Percentiles rank a stretch among this genome's conserved stretches.
Conservation (phyloP, 1,284 basidiomycete genomes). For the Cryptococcus sp. region DNA sequence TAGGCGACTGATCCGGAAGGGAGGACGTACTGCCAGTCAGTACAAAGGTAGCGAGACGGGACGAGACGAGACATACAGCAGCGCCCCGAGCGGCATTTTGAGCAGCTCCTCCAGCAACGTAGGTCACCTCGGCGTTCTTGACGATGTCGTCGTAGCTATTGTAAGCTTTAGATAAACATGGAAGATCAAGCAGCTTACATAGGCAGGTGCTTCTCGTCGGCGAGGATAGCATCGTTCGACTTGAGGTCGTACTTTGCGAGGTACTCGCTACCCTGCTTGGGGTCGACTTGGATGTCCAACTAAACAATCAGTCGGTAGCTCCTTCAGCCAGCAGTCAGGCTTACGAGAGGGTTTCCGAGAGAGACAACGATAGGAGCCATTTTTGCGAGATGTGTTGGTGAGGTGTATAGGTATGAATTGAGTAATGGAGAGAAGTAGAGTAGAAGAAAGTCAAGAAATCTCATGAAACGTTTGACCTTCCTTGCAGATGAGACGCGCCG, state of each 20-base stretch:
- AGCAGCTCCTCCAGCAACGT: conserved; percentile 93
- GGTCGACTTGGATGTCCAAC: conserved; percentile 77
- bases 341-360: conserved; percentile 73
- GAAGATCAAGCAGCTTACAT: conserved; percentile 55
- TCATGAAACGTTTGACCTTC: background rate
- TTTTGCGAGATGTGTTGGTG: conserved; percentile 9
- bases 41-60: conserved; percentile 1
- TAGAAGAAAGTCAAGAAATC: background rate
- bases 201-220: conserved; percentile 76
- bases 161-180: background rate
- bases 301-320: conserved; percentile 9
- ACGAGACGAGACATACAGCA: conserved; percentile 66
- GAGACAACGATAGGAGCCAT: conserved; percentile 56
- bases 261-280: conserved; percentile 65
- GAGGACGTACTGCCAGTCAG: conserved; percentile 67
- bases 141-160: conserved; percentile 82
- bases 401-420: background rate
- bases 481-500: no score
- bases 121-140: conserved; percentile 70
- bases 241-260: conserved; percentile 89
- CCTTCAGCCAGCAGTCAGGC: conserved; percentile 6
- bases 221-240: conserved; percentile 94
- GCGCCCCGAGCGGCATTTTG: conserved; percentile 96
- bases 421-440: background rate
- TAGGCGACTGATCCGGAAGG: conserved; percentile 89